These are phyloP conservation scores for Mycena kentingensis DNA, from an alignment of 768 basidiomycete genomes.

Conservation along the genomic window DNA sequence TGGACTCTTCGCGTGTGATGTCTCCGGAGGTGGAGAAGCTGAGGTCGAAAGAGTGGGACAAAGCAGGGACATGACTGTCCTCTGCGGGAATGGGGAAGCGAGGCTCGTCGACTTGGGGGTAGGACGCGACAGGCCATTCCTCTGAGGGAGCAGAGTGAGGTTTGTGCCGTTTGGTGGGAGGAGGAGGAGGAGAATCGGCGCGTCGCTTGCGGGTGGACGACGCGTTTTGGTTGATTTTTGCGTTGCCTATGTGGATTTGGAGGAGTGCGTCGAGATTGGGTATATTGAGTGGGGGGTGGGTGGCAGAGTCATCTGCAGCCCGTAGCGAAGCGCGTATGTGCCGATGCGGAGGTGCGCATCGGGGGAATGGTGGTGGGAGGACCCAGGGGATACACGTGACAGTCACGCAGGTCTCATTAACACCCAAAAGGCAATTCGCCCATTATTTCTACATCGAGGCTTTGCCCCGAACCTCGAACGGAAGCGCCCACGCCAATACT, in stretches of 20 bases:
- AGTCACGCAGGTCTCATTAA: no score
- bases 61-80: no score
- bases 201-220: slow-evolving; percentile 26
- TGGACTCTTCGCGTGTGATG: not conserved
- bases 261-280: slow-evolving; percentile 26
- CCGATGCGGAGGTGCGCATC: not conserved
- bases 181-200: slow-evolving; percentile 1
- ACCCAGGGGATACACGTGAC: not conserved
- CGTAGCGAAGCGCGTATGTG: not conserved
- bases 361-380: slow-evolving; percentile 1
- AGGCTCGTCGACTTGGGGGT: no score
- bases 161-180: not conserved
- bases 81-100: no score
- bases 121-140: no score
- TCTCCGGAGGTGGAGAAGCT: not conserved
- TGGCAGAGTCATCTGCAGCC: slow-evolving; percentile 8
- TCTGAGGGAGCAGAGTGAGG: no score
- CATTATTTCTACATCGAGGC: slow-evolving; percentile 57
- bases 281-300: slow-evolving; percentile 31
- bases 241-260: slow-evolving; percentile 22
- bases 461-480: slow-evolving; percentile 76
- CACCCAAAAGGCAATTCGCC: no score
- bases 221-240: not conserved
- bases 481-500: slow-evolving; percentile 59
- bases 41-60: no score